These are phyloP conservation scores for Vanrija humicola DNA, from an alignment of 1,284 basidiomycete species.

Conservation along the genomic window DNA sequence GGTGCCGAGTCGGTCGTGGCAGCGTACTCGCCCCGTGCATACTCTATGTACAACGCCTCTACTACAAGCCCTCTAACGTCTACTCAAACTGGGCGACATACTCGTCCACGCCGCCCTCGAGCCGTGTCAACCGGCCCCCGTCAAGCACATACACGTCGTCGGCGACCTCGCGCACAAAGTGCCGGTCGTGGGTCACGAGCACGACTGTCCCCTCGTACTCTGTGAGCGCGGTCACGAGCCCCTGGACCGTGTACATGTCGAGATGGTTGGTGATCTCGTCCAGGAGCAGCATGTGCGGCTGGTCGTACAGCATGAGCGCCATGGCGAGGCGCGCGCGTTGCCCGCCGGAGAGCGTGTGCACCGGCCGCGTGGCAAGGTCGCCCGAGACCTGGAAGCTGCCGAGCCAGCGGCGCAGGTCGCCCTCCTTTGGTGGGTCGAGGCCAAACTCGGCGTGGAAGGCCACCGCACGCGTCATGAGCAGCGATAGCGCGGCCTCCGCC, in stretches of 20 bases:
- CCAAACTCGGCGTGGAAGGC: neutral
- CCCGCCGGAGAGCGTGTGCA: conserved; percentile 29
- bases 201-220: conserved; percentile 60
- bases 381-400: conserved; percentile 57
- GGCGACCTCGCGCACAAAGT: conserved; percentile 18
- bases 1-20: too few relatives aligned
- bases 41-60: neutral
- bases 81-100: conserved; percentile 11
- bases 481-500: conserved; percentile 23
- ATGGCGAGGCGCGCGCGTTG: conserved; percentile 55
- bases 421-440: conserved; percentile 40
- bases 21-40: too few relatives aligned
- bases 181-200: conserved; percentile 65
- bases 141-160: conserved; percentile 15
- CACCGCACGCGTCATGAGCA: conserved; percentile 2
- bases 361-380: conserved; percentile 43
- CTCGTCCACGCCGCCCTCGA: conserved; percentile 18
- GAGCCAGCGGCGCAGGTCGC: conserved; percentile 52
- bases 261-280: conserved; percentile 70
- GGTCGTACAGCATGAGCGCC: conserved; percentile 36
- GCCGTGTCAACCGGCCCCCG: conserved; percentile 7
- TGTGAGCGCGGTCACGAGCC: conserved; percentile 57
- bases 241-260: conserved; percentile 62
- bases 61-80: neutral
- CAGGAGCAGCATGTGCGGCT: conserved; percentile 51